Evolutionary conservation across 1,284 basidiomycete genomes (phyloP), one percentile per base, ranked within the genome.

Genomic region (Ustilago trichophora): DNA sequence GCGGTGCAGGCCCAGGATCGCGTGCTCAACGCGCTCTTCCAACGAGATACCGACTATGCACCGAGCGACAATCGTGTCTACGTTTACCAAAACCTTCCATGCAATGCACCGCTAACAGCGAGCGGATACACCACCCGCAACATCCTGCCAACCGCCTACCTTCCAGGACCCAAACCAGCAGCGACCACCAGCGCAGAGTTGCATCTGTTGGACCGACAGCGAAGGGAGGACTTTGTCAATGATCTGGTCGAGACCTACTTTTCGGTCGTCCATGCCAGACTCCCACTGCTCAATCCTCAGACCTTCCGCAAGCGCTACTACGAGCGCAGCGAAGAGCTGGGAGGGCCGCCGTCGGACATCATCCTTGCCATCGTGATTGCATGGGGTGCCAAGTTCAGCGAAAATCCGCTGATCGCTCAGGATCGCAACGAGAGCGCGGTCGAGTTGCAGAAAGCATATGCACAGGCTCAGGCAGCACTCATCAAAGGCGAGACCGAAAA

Each of bases 311-410:
- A 60, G 49, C 46, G 58, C 29, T 75, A 59, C 47, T 66, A 63
- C 38, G 57, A 68, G 29, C 51, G 54, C 6, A 45, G 51, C 16
- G 31, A 55, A 21, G 69, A 74, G 37, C 36, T 64, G 0, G 68
- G 73, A 42, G 65, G 63, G 11, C 40, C 70, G 13, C 62, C 73
- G 2, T 87, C 91, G 55, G 89, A 90, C 36, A 87, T 89, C 3
- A 84, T 93, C 15, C 85, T 95, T 32, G 92, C 93, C 4, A 89
- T 90, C 1, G 89, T 93, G n/a, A 84, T 96, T 41, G 91, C 92
- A 0, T 94, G 91, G 89, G 93, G 93, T 18, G 89, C 91, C 35
- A 92, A 93, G 74, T 95, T 95, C 80, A 91, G 90, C 10, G 91
- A 94, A 72, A 90, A 93, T 78, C 88, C 89, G 0, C 83, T 92